phyloP scores from a whole-genome alignment of 2,329 filamentous ascomycete species.

The Neoascochyta sp. region DNA sequence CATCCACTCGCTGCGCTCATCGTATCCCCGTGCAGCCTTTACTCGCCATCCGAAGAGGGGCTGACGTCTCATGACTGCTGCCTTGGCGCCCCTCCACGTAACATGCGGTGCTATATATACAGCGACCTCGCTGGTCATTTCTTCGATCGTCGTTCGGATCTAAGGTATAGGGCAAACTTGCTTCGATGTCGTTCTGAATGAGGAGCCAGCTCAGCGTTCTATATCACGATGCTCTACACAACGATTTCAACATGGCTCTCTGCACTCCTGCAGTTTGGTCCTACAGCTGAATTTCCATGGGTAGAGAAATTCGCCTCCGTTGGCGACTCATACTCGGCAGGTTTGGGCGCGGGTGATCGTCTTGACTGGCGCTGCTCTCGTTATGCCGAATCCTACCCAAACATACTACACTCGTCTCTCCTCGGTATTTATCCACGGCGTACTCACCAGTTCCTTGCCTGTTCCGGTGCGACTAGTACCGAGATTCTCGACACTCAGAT shows the following conservation, averaged over 20 bases:
- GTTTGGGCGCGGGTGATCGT: slow-evolving; percentile 24
- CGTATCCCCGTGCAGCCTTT: slow-evolving; percentile 15
- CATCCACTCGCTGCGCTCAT: no score
- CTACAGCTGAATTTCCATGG: slow-evolving; percentile 12
- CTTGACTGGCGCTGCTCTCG: slow-evolving; percentile 29
- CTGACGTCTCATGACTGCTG: slow-evolving; percentile 10
- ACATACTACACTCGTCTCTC: slow-evolving; percentile 18
- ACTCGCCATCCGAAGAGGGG: slow-evolving; percentile 8
- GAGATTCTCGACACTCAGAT: slow-evolving; percentile 26
- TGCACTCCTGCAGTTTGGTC: neutral
- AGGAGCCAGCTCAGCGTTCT: no score
- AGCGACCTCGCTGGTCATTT: no score
- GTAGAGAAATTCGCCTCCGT: slow-evolving; percentile 26
- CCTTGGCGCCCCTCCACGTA: slow-evolving; percentile 6
- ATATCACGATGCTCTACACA: slow-evolving; percentile 2
- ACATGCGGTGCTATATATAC: no score
- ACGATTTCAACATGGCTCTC: slow-evolving; percentile 4
- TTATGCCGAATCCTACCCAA: slow-evolving; percentile 26
- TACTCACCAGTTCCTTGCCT: slow-evolving; percentile 27
- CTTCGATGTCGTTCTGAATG: no score
- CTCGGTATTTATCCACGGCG: slow-evolving; percentile 10
- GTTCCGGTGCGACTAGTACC: slow-evolving; percentile 26
- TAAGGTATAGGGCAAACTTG: no score
- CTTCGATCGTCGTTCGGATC: no score
- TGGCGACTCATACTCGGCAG: slow-evolving; percentile 32